phyloP scores from a whole-genome alignment of 2,329 filamentous ascomycete genomes.

The Ascosphaera apis region DNA sequence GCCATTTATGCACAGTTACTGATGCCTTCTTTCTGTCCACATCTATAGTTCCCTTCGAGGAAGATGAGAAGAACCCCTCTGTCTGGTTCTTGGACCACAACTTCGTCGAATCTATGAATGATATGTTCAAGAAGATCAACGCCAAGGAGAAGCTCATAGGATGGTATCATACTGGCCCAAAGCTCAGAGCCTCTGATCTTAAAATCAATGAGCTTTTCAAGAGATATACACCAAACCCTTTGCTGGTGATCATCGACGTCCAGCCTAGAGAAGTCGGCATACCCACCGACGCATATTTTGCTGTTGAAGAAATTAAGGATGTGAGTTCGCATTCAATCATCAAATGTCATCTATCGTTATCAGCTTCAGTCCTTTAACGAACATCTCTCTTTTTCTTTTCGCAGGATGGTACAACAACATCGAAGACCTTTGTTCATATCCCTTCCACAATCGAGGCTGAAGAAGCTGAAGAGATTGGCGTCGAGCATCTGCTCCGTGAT shows the following conservation, averaged over 20 bases:
- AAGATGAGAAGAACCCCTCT: conserved; percentile 94
- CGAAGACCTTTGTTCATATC: conserved; percentile 95
- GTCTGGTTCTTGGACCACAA: conserved; percentile 99
- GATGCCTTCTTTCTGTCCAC: conserved; percentile 7
- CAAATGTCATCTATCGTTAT: conserved; percentile 1
- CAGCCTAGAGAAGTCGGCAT: conserved; percentile 96
- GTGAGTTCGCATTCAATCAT: conserved; percentile 28
- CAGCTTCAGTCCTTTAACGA: conserved; percentile 1
- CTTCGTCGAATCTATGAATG: conserved; percentile 98
- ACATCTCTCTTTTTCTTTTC: conserved; percentile 1
- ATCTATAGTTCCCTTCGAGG: conserved; percentile 72
- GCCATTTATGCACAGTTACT: too few relatives aligned
- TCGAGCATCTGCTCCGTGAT: conserved; percentile 90
- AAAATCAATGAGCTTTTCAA: conserved; percentile 99
- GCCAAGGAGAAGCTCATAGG: conserved; percentile 96
- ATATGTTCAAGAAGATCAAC: conserved; percentile 99
- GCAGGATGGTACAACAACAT: conserved; percentile 87
- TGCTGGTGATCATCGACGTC: conserved; percentile 94
- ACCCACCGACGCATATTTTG: conserved; percentile 96
- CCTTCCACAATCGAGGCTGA: conserved; percentile 97
- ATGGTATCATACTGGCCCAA: conserved; percentile 97
- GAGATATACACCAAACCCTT: conserved; percentile 86
- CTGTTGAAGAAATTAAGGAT: conserved; percentile 98
- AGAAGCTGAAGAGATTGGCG: conserved; percentile 95
- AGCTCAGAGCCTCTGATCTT: conserved; percentile 84